phyloP scores from a whole-genome alignment of 306 rosid genomes.

The Rosa lucieae region DNA sequence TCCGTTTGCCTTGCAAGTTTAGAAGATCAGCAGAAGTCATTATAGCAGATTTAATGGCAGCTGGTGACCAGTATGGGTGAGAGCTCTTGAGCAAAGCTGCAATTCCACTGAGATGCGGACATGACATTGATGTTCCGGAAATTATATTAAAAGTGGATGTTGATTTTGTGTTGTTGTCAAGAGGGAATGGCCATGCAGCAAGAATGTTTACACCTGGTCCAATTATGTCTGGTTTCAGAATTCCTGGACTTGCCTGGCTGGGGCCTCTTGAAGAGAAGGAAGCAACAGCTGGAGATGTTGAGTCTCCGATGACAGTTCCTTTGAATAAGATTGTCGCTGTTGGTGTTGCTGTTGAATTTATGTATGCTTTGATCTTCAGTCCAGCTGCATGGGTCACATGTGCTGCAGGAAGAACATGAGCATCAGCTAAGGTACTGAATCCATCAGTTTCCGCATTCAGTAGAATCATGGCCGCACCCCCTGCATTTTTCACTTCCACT shows the following conservation, averaged over 20 bases:
- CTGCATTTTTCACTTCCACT: slow-evolving; percentile 56
- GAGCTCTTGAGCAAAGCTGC: slow-evolving; percentile 77
- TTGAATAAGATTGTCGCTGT: slow-evolving; percentile 57
- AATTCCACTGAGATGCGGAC: slow-evolving; percentile 84
- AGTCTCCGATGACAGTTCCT: slow-evolving; percentile 55
- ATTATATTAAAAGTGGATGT: slow-evolving; percentile 53
- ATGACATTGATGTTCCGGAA: slow-evolving; percentile 83
- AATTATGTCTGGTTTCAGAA: slow-evolving; percentile 70
- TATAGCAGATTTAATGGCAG: slow-evolving; percentile 76
- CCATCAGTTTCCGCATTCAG: slow-evolving; percentile 44
- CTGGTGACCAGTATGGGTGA: slow-evolving; percentile 79
- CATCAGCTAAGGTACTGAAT: slow-evolving; percentile 52
- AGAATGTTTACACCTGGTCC: slow-evolving; percentile 67
- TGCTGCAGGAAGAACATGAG: slow-evolving; percentile 62
- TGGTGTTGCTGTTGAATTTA: slow-evolving; percentile 57
- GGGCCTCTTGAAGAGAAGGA: slow-evolving; percentile 85
- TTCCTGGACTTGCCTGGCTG: slow-evolving; percentile 60
- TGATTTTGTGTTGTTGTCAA: slow-evolving; percentile 36
- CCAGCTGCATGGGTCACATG: slow-evolving; percentile 61
- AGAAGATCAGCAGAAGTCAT: slow-evolving; percentile 58
- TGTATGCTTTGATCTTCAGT: slow-evolving; percentile 49
- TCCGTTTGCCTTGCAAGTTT: slow-evolving; percentile 33
- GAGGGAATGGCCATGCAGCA: slow-evolving; percentile 69
- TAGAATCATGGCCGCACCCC: slow-evolving; percentile 71
- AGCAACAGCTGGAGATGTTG: slow-evolving; percentile 48